phyloP scores from a whole-genome alignment of 257 asterid species.

The Nicotiana attenuata region DNA sequence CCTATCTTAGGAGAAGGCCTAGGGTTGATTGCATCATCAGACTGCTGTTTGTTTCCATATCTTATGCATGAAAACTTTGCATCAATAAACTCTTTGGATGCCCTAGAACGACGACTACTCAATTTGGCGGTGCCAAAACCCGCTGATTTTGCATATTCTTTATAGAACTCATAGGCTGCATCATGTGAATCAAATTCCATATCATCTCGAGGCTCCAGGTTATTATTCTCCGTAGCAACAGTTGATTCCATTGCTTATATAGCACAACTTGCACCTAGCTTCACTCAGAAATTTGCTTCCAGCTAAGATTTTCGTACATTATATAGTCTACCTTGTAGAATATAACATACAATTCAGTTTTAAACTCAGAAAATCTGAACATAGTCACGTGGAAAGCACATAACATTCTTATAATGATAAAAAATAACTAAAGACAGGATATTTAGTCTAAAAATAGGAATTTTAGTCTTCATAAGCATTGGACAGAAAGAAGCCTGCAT shows the following conservation, averaged over 20 bases:
- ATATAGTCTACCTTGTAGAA: background rate
- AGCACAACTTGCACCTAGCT: background rate
- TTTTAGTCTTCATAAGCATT: no score
- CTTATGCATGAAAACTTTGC: slow-evolving; percentile 95
- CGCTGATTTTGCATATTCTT: slow-evolving; percentile 74
- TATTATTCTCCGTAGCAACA: slow-evolving; percentile 27
- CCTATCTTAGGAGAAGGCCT: slow-evolving; percentile 96
- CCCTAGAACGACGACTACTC: slow-evolving; percentile 91
- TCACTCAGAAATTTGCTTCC: background rate
- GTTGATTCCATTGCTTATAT: slow-evolving; percentile 48
- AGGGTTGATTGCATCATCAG: slow-evolving; percentile 88
- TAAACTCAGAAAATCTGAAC: background rate
- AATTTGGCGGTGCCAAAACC: slow-evolving; percentile 95
- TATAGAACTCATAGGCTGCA: slow-evolving; percentile 72
- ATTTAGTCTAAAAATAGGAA: no score
- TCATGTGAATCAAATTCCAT: slow-evolving; percentile 87
- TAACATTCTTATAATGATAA: no score
- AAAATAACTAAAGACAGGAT: no score
- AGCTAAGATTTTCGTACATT: background rate
- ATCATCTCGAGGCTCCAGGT: slow-evolving; percentile 49
- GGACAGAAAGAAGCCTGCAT: background rate
- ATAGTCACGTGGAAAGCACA: no score
- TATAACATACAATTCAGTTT: background rate
- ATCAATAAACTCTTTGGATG: slow-evolving; percentile 85
- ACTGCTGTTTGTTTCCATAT: slow-evolving; percentile 91